Base-by-base conservation (phyloP, 148 eudicot genomes). In the Arbutus unedo region DNA sequence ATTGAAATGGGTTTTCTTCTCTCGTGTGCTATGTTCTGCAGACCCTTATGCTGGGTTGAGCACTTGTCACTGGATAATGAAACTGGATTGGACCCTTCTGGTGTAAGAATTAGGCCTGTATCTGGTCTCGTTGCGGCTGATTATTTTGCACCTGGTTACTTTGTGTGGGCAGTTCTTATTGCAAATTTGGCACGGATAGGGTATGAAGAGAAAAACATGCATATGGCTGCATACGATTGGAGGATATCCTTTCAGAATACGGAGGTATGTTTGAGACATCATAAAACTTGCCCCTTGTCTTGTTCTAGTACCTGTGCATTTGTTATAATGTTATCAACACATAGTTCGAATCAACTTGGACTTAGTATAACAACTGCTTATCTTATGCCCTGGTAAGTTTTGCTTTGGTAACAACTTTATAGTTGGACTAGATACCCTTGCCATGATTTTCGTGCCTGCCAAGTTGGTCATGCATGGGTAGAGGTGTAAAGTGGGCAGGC, bases 141-240 rank as follows among this genome's bases (percentile, higher is more conserved):
- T 90, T 96, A 96, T 86, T 96, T 96, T 83, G 97, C 99, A 62
- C 92, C 98, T 48, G 99, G 99, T 76, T 96, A 96, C 83, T 96
- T 94, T 85, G 99, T 96, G 38, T 96, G 99, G 99, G 99, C 99
- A 74, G 97, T 96, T 79, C 86, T 96, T 81, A 96, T 96, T 45
- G 98, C 97, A 59, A 96, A 94, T 90, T 89, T 96, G 92, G 99
- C 98, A 43, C 98, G 89, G 57, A 93, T 96, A 50, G 99, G 99
- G 74, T 96, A 96, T 66, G 99, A 96, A 83, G 98, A 96, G 88
- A 96, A 96, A 84, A 94, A 92, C 81, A 94, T 96, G 99, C 89
- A 91, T 84, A 96, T 96, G 99, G 99, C 99, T 85, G 91, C 99
- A 73, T 96, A 96, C 84, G 99, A 96, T 82, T 96, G 99, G 99